phyloP scores from a whole-genome alignment of 345 rosid genomes.

The Hypericum androsaemum region DNA sequence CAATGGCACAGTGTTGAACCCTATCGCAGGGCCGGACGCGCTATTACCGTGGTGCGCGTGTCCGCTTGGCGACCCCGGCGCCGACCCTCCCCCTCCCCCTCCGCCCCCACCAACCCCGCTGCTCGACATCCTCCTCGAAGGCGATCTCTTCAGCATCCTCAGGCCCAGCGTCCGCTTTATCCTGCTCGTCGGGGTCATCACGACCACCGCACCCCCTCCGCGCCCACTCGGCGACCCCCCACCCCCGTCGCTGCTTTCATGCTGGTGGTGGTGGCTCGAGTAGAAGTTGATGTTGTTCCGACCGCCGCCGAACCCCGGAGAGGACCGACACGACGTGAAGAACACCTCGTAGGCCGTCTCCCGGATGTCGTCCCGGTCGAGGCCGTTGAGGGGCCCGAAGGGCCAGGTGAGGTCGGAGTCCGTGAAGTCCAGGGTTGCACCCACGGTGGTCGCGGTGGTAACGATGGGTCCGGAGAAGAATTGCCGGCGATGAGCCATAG shows the following conservation, averaged over 20 bases:
- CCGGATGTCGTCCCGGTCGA: slow-evolving; percentile 57
- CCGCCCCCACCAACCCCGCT: slow-evolving; percentile 19
- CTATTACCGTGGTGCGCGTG: slow-evolving; percentile 5
- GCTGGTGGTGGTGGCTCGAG: slow-evolving; percentile 27
- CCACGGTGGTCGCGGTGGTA: slow-evolving; percentile 13
- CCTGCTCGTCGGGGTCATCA: slow-evolving; percentile 59
- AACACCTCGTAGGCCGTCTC: slow-evolving; percentile 85
- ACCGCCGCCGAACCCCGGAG: slow-evolving; percentile 72
- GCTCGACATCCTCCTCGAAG: slow-evolving; percentile 54
- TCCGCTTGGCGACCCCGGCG: slow-evolving; percentile 44
- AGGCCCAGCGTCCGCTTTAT: slow-evolving; percentile 68
- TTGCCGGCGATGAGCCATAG: slow-evolving; percentile 50
- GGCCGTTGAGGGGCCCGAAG: slow-evolving; percentile 43
- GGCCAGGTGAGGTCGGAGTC: slow-evolving; percentile 67
- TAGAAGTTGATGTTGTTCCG: slow-evolving; percentile 55
- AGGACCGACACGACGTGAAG: slow-evolving; percentile 76
- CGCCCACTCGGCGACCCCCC: slow-evolving; percentile 24
- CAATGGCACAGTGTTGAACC: slow-evolving; percentile 33
- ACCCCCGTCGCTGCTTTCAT: slow-evolving; percentile 16
- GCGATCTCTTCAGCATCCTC: slow-evolving; percentile 64
- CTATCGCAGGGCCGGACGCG: slow-evolving; percentile 21
- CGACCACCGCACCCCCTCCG: slow-evolving; percentile 24
- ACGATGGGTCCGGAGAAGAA: slow-evolving; percentile 33
- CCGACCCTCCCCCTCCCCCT: slow-evolving; percentile 20
- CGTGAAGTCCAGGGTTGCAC: slow-evolving; percentile 11